Base-by-base conservation (phyloP, 208 protist species). In the Borovskyia barvae region DNA sequence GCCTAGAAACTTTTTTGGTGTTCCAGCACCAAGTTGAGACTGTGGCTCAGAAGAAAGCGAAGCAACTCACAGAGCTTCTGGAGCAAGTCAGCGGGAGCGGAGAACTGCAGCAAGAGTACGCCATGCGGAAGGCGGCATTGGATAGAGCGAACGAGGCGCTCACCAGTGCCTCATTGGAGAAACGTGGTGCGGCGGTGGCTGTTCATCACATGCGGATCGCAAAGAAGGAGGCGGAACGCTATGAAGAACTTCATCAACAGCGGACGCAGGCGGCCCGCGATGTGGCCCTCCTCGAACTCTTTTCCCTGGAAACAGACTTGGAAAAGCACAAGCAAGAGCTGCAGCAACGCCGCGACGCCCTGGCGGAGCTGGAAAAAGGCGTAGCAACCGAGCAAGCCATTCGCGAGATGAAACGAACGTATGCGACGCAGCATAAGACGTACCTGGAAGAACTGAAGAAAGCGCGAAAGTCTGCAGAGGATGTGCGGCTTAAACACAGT, bases 11-110 rank as follows among this genome's bases (percentile, higher is more conserved):
- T 49, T 99, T 99, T 56, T 72, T 98, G 17, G 86, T 98, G 6
- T 98, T 97, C 48, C 97, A 99, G 72, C 97, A 98, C 61, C 96
- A 99, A 58, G 97, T 99, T 5, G 89, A 98, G 45, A 73, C 67
- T 2, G 77, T 99, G 3, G 97, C 97, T 3, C 80, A 87, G n/a
- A 97, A 98, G 56, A 90, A 75, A 28, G 87, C 96, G 17, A 85
- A 89, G 48, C 89, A 99, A 55, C 78, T 99, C 15, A 98, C 98
- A 5, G 80, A 87, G 29, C 60, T 99, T n/a, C 80, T 99, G 9
- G 98, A 99, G 67, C 60, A 95, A 30, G 82, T 99, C 19, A 97
- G 86, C 66, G 95, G 97, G 19, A 98, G 94, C 39, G 89, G 51
- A 5, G 87, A 97, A 22, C 82, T 98, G 1, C 82, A 87, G 33